Percentiles rank a stretch among this genome's conserved stretches.
Conservation (phyloP, 495 filamentous ascomycete genomes). For the Glonium stellatum region DNA sequence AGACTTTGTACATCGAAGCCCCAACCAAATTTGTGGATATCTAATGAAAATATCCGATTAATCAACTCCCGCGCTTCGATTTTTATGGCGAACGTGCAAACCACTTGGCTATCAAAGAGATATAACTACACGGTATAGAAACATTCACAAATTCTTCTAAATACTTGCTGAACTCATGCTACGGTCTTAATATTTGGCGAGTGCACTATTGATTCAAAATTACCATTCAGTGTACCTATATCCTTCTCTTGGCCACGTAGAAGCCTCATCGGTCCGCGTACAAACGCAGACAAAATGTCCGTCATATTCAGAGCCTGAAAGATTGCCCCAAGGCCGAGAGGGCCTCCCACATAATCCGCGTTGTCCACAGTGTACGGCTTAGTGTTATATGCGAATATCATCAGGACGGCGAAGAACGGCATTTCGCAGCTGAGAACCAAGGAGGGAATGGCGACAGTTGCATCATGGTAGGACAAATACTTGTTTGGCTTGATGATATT, state of each 20-base stretch:
- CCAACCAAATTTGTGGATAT: no score
- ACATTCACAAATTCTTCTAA: no score
- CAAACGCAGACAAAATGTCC: conserved; percentile 13
- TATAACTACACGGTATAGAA: no score
- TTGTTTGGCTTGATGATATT: conserved; percentile 11
- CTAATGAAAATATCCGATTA: no score
- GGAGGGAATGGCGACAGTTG: conserved; percentile 10
- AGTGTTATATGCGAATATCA: conserved; percentile 10
- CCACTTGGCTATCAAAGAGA: no score
- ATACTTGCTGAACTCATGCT: no score
- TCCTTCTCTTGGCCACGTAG: conserved; percentile 11
- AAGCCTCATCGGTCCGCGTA: conserved; percentile 20
- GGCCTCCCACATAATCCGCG: neutral
- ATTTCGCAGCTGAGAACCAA: conserved; percentile 22
- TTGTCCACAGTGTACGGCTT: conserved; percentile 5
- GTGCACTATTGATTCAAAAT: no score
- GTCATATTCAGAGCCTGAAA: conserved; percentile 10
- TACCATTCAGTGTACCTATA: conserved; percentile 8
- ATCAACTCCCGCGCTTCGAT: no score
- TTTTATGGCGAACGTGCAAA: no score
- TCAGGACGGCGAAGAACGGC: conserved; percentile 17
- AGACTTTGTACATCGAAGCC: no score
- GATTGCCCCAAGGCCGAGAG: neutral
- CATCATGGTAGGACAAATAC: conserved; percentile 16
- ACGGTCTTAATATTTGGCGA: no score